These are phyloP conservation scores for Paecilomyces sp. DNA, from an alignment of 2,329 filamentous ascomycete genomes.

Conservation along the genomic window DNA sequence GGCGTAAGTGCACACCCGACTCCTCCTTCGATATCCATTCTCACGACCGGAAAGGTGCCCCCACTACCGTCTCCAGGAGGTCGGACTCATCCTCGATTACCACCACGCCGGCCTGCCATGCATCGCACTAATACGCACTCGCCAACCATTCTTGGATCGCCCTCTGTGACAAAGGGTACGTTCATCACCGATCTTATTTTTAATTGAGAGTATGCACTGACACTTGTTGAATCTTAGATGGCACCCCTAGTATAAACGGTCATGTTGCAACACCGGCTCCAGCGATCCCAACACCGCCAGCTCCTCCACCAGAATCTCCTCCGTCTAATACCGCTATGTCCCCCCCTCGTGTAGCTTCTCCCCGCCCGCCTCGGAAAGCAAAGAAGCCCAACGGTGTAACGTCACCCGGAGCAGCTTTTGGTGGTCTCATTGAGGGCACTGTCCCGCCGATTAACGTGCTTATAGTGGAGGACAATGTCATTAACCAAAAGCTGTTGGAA, in stretches of 20 bases:
- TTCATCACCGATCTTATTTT: slow-evolving; percentile 4
- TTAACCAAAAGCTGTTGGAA: slow-evolving; percentile 88
- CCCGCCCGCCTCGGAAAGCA: slow-evolving; percentile 34
- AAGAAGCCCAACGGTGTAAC: slow-evolving; percentile 27
- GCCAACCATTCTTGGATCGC: slow-evolving; percentile 58
- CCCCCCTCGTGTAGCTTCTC: slow-evolving; percentile 39
- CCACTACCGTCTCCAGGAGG: slow-evolving; percentile 76
- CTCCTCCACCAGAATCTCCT: slow-evolving; percentile 28
- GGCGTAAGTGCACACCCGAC: slow-evolving; percentile 34
- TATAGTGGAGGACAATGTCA: slow-evolving; percentile 97
- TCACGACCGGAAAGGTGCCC: slow-evolving; percentile 73
- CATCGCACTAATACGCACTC: slow-evolving; percentile 72
- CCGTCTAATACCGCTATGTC: slow-evolving; percentile 27
- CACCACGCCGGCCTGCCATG: slow-evolving; percentile 51
- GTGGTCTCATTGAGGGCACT: slow-evolving; percentile 66
- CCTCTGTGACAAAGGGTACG: slow-evolving; percentile 35
- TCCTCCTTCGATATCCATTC: slow-evolving; percentile 65
- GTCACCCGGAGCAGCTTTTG: slow-evolving; percentile 33
- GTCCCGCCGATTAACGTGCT: slow-evolving; percentile 95
- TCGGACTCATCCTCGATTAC: slow-evolving; percentile 39
- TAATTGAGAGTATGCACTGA: neutral
- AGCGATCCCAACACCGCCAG: slow-evolving; percentile 25
- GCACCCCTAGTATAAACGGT: slow-evolving; percentile 16
- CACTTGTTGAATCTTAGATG: slow-evolving; percentile 13
- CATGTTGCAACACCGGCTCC: slow-evolving; percentile 21